Evolutionary conservation across 495 filamentous ascomycete species (phyloP).

Genomic region (Aspergillus indologenus): DNA sequence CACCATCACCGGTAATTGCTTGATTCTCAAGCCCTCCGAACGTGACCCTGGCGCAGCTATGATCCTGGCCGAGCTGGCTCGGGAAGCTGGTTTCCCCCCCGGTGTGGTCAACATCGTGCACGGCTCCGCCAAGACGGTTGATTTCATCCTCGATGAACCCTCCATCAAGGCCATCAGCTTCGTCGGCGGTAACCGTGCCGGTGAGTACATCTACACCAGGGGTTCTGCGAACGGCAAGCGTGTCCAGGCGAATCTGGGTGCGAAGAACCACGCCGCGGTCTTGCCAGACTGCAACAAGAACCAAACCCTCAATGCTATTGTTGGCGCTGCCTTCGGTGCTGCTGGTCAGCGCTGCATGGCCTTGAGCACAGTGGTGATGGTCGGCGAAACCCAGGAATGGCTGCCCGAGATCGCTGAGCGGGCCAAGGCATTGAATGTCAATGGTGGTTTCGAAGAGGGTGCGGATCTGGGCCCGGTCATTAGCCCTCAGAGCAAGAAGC

Average conservation of each 20-base stretch:
- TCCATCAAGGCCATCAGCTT: slow-evolving; percentile 98
- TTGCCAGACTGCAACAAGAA: slow-evolving; percentile 98
- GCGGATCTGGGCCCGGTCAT: slow-evolving; percentile 98
- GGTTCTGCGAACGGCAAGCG: slow-evolving; percentile 88
- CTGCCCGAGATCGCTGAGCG: slow-evolving; percentile 85
- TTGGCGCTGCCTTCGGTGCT: slow-evolving; percentile 93
- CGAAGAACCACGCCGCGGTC: slow-evolving; percentile 97
- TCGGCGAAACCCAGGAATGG: slow-evolving; percentile 93
- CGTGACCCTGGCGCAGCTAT: slow-evolving; percentile 97
- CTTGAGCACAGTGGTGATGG: slow-evolving; percentile 87
- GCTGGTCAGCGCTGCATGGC: slow-evolving; percentile 99
- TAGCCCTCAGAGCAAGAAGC: slow-evolving; percentile 81
- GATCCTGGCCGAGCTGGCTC: slow-evolving; percentile 91
- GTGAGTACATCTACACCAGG: slow-evolving; percentile 92
- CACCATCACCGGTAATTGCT: slow-evolving; percentile 88
- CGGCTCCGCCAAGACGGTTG: slow-evolving; percentile 83
- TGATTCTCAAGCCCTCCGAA: slow-evolving; percentile 96
- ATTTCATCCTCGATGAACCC: slow-evolving; percentile 96
- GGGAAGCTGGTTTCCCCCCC: slow-evolving; percentile 88
- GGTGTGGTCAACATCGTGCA: slow-evolving; percentile 96
- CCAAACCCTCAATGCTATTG: slow-evolving; percentile 89
- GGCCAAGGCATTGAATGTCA: slow-evolving; percentile 83
- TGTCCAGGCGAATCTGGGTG: slow-evolving; percentile 97
- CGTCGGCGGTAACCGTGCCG: slow-evolving; percentile 93
- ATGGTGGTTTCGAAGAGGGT: slow-evolving; percentile 92